These are phyloP conservation scores for Backusella liffmaniae DNA, from an alignment of 192 early-diverging fungal species.

Conservation along the genomic window DNA sequence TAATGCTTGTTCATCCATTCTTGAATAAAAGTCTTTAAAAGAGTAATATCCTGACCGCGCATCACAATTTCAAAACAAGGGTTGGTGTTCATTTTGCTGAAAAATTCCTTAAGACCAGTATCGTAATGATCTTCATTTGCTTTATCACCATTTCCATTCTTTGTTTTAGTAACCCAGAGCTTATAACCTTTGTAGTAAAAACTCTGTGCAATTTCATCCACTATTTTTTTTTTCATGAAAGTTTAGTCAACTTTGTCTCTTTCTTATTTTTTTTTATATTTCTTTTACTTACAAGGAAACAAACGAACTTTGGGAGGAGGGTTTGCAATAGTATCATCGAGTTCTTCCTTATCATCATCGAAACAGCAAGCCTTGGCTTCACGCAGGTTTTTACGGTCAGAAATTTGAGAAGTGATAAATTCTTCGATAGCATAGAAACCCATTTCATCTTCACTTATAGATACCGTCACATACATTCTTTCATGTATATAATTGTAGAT, in stretches of 20 bases:
- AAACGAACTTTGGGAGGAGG: constrained; percentile 13
- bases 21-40: constrained; percentile 16
- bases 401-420: neutral
- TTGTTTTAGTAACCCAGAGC: constrained; percentile 3
- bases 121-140: neutral
- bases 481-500: neutral
- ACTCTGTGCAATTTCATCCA: neutral
- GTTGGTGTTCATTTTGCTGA: constrained; percentile 6
- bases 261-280: neutral
- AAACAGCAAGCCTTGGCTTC: constrained; percentile 2
- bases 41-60: neutral
- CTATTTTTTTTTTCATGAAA: neutral
- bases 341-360: neutral
- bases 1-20: constrained; percentile 30
- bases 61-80: constrained; percentile 8
- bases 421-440: constrained; percentile 14
- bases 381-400: neutral
- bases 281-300: constrained; percentile 21
- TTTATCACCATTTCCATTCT: neutral
- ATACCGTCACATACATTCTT: constrained; percentile 18
- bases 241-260: neutral
- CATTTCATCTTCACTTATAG: constrained; percentile 12
- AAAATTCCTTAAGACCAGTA: neutral
- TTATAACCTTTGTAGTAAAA: constrained; percentile 20
- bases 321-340: neutral